Evolutionary conservation across 805 yeast species (phyloP).

Genomic region (Hermanozyma aechmeae): DNA sequence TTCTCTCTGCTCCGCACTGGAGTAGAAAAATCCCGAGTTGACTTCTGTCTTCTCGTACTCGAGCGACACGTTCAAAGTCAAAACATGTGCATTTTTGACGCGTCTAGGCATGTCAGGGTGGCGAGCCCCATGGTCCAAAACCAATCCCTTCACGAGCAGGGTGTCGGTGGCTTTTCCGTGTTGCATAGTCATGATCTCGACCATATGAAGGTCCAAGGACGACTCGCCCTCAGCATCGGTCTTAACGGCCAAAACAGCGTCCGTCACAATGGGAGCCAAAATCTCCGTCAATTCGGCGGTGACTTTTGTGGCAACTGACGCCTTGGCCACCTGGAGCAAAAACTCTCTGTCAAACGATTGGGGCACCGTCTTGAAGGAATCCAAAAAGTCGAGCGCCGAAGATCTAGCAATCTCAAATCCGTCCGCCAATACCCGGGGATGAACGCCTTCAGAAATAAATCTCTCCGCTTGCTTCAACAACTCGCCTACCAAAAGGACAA

Average conservation of each 20-base stretch:
- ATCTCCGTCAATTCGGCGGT: constrained; percentile 66
- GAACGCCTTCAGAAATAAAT: constrained; percentile 86
- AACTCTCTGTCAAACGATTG: constrained; percentile 73
- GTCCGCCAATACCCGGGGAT: constrained; percentile 89
- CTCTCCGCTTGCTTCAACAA: constrained; percentile 90
- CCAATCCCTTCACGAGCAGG: constrained; percentile 76
- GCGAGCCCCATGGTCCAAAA: constrained; percentile 95
- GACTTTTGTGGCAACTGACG: constrained; percentile 84
- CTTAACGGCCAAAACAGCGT: constrained; percentile 64
- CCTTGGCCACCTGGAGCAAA: constrained; percentile 82
- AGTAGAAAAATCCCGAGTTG: constrained; percentile 90
- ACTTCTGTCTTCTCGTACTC: constrained; percentile 98
- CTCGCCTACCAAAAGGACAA: constrained; percentile 89
- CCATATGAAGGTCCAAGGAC: constrained; percentile 84
- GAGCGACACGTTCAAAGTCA: constrained; percentile 85
- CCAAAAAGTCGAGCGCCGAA: constrained; percentile 61
- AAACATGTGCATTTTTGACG: constrained; percentile 72
- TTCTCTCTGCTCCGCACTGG: constrained; percentile 93
- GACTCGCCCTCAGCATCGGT: constrained; percentile 22
- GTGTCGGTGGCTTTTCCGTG: constrained; percentile 82
- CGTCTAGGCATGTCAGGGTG: constrained; percentile 98
- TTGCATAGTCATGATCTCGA: constrained; percentile 98
- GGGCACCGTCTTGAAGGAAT: constrained; percentile 47
- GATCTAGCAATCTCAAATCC: constrained; percentile 89
- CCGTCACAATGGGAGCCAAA: constrained; percentile 90